Percentiles rank a stretch among this genome's conserved stretches.
phyloP scores from a whole-genome alignment of 1,284 basidiomycete species.

The Mycena sp. region DNA sequence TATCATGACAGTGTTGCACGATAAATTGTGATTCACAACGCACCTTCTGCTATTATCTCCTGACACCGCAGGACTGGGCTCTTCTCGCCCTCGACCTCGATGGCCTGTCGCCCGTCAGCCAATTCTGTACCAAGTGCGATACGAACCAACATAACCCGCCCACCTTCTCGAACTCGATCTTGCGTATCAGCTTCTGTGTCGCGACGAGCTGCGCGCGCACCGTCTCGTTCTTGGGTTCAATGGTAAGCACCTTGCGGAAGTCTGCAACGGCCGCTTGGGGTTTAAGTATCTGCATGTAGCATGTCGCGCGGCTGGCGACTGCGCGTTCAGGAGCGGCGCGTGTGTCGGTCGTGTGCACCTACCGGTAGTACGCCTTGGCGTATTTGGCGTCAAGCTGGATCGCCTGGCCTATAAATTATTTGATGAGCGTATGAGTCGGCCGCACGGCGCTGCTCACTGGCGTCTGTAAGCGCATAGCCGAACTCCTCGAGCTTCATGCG shows the following conservation, averaged over 20 bases:
- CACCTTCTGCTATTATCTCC: constrained; percentile 85
- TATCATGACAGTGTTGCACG: background rate
- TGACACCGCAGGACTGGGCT: constrained; percentile 75
- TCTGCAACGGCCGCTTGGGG: constrained; percentile 87
- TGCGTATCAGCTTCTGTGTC: constrained; percentile 90
- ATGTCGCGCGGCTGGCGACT: constrained; percentile 78
- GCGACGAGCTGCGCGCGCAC: constrained; percentile 86
- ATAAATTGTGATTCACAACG: constrained; percentile 26
- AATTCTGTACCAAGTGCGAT: constrained; percentile 6
- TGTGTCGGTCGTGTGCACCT: constrained; percentile 25
- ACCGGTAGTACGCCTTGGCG: constrained; percentile 92
- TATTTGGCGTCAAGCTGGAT: constrained; percentile 92
- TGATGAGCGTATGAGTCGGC: constrained; percentile 7
- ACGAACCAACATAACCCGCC: constrained; percentile 24
- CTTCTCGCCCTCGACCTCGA: constrained; percentile 89
- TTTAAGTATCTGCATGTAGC: constrained; percentile 90
- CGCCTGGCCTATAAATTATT: constrained; percentile 70
- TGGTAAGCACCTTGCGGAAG: constrained; percentile 85
- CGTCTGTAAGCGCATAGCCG: constrained; percentile 83
- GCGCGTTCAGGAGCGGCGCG: constrained; percentile 41
- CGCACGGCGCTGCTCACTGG: constrained; percentile 59
- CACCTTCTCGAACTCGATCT: constrained; percentile 91
- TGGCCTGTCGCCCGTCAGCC: constrained; percentile 64
- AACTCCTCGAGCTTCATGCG: constrained; percentile 85
- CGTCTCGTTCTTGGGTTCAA: constrained; percentile 89